Evolutionary conservation across 331 rosid species (phyloP).

Genomic region (Prunus yedoensis): DNA sequence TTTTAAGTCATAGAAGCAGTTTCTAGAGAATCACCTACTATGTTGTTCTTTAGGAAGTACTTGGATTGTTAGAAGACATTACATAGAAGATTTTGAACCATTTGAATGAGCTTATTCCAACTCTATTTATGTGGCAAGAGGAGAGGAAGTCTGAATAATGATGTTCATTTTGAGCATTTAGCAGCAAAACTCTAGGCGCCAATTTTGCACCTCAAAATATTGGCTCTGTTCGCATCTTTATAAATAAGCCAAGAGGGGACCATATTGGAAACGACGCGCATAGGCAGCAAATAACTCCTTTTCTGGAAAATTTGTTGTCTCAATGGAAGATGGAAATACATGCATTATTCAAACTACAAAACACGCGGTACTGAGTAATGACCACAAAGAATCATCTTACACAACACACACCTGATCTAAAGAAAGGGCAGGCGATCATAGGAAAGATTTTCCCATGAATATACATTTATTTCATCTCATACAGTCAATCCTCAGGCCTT

Average conservation of each 20-base stretch:
- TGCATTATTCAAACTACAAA: constrained; percentile 21
- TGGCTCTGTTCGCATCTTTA: neutral
- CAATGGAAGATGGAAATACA: neutral
- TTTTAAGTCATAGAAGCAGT: no score
- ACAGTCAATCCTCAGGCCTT: constrained; percentile 49
- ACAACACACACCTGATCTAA: neutral
- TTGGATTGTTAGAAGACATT: no score
- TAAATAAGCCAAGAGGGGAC: neutral
- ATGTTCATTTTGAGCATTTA: neutral
- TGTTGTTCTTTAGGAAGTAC: no score
- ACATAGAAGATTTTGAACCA: no score
- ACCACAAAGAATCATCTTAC: constrained; percentile 2
- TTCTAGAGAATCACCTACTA: no score
- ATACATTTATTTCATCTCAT: constrained; percentile 40
- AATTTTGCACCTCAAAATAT: neutral
- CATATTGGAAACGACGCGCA: neutral
- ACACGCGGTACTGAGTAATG: neutral
- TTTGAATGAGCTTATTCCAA: no score
- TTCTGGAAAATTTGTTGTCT: neutral
- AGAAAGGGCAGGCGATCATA: constrained; percentile 4
- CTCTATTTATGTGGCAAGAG: no score
- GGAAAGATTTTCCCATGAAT: constrained; percentile 6
- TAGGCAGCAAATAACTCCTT: neutral
- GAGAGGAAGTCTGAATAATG: neutral
- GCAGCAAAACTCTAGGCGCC: neutral